Evolutionary conservation across 2,329 filamentous ascomycete genomes (phyloP).

Genomic region (Trichophyton benhamiae): DNA sequence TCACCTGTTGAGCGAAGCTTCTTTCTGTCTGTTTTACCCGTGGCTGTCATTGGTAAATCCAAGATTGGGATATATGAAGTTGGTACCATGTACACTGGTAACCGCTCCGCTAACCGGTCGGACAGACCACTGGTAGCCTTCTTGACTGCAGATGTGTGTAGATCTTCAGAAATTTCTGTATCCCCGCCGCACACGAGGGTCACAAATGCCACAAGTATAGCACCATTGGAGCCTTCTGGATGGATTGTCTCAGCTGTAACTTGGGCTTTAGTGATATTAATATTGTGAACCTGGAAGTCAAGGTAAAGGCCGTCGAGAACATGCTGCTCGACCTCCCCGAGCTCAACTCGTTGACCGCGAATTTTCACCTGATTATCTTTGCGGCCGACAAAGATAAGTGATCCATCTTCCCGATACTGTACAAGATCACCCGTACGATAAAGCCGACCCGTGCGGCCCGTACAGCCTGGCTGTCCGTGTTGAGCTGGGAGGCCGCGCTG

Average conservation of each 20-base stretch:
- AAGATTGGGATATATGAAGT: slow-evolving; percentile 2
- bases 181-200: neutral
- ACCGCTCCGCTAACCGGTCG: neutral
- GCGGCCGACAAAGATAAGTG: slow-evolving; percentile 15
- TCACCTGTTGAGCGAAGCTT: neutral
- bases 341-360: slow-evolving; percentile 69
- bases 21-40: slow-evolving; percentile 2
- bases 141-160: neutral
- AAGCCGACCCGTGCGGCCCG: neutral
- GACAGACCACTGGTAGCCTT: neutral
- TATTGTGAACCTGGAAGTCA: neutral
- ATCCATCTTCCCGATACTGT: slow-evolving; percentile 13
- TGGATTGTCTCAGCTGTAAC: neutral
- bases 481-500: neutral
- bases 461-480: neutral
- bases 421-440: slow-evolving; percentile 19
- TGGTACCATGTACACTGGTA: slow-evolving; percentile 8
- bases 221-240: neutral
- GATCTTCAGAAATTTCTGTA: neutral
- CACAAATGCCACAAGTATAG: neutral
- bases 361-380: slow-evolving; percentile 59
- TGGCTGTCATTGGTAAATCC: neutral
- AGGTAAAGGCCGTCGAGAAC: slow-evolving; percentile 23
- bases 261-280: neutral
- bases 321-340: slow-evolving; percentile 57